These are phyloP conservation scores for Brettanomyces nanus DNA, from an alignment of 805 yeast species.

Conservation along the genomic window DNA sequence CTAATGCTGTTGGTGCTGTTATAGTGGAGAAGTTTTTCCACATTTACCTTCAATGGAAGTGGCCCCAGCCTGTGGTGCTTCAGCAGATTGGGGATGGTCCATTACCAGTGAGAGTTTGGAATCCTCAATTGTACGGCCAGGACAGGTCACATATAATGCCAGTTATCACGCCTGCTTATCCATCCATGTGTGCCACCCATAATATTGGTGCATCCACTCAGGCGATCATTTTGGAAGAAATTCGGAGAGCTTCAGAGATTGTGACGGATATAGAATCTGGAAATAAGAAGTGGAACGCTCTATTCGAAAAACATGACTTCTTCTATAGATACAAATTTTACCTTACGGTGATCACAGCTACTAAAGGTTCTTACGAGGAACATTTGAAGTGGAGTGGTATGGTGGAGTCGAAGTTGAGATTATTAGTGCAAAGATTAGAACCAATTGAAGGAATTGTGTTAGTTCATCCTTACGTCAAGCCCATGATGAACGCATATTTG, in stretches of 20 bases:
- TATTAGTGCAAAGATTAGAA: conserved; percentile 79
- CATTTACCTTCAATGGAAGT: conserved; percentile 82
- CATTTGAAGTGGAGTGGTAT: conserved; percentile 89
- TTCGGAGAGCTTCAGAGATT: conserved; percentile 65
- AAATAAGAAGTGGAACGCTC: conserved; percentile 60
- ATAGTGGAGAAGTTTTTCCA: conserved; percentile 85
- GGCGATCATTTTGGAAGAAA: conserved; percentile 69
- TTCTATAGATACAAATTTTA: conserved; percentile 82
- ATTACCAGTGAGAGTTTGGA: conserved; percentile 92
- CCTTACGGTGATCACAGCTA: conserved; percentile 70
- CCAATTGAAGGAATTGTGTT: conserved; percentile 61
- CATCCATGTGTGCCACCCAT: conserved; percentile 99
- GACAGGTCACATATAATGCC: conserved; percentile 95
- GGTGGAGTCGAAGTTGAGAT: conserved; percentile 80
- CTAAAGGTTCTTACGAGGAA: conserved; percentile 67
- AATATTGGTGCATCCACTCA: conserved; percentile 88
- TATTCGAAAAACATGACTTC: conserved; percentile 74
- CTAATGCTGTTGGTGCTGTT: conserved; percentile 90
- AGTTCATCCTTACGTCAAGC: conserved; percentile 88
- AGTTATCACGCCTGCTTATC: conserved; percentile 95
- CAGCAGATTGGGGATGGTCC: conserved; percentile 97
- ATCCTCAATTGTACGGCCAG: conserved; percentile 81
- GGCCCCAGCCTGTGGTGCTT: conserved; percentile 97
- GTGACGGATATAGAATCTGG: conserved; percentile 62
- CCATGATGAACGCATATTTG: conserved; percentile 47